Conservation (phyloP, 2,329 filamentous ascomycete species). For the Metarhizium album region DNA sequence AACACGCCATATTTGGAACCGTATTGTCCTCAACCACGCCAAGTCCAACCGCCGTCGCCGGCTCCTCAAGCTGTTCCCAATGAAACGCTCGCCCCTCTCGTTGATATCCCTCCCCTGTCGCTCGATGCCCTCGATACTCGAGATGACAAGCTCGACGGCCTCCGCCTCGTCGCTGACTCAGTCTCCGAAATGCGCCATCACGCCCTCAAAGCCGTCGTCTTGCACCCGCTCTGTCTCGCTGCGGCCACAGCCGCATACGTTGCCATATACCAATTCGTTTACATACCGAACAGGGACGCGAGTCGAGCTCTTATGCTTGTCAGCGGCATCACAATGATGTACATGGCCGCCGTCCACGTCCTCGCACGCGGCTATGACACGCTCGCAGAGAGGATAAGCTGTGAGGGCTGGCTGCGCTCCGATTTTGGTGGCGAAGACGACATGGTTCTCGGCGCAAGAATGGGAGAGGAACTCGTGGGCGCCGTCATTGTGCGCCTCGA, state of each 20-base stretch:
- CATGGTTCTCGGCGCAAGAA: slow-evolving; percentile 54
- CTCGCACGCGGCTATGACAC: slow-evolving; percentile 50
- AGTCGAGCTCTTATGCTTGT: slow-evolving; percentile 46
- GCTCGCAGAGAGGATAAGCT: slow-evolving; percentile 49
- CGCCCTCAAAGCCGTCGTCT: slow-evolving; percentile 51
- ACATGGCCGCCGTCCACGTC: slow-evolving; percentile 50
- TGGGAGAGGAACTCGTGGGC: slow-evolving; percentile 59
- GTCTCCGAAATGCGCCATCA: slow-evolving; percentile 71
- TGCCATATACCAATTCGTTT: slow-evolving; percentile 35
- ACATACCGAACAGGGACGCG: slow-evolving; percentile 34
- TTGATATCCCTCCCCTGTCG: slow-evolving; percentile 50
- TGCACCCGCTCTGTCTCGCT: slow-evolving; percentile 46
- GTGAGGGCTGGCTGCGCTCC: slow-evolving; percentile 44
- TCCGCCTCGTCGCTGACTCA: slow-evolving; percentile 69
- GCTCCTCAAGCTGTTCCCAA: slow-evolving; percentile 42
- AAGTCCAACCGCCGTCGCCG: slow-evolving; percentile 31
- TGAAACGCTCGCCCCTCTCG: slow-evolving; percentile 27
- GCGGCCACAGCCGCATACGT: slow-evolving; percentile 33
- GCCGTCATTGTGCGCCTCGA: slow-evolving; percentile 59
- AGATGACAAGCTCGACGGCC: slow-evolving; percentile 53
- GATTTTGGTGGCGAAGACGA: slow-evolving; percentile 36
- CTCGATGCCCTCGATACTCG: slow-evolving; percentile 45
- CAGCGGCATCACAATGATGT: slow-evolving; percentile 51
- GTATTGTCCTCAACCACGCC: slow-evolving; percentile 24
- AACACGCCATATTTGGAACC: slow-evolving; percentile 55